Evolutionary conservation across 192 early-diverging fungal species (phyloP).

Genomic region (Gamsiella multidivaricata): DNA sequence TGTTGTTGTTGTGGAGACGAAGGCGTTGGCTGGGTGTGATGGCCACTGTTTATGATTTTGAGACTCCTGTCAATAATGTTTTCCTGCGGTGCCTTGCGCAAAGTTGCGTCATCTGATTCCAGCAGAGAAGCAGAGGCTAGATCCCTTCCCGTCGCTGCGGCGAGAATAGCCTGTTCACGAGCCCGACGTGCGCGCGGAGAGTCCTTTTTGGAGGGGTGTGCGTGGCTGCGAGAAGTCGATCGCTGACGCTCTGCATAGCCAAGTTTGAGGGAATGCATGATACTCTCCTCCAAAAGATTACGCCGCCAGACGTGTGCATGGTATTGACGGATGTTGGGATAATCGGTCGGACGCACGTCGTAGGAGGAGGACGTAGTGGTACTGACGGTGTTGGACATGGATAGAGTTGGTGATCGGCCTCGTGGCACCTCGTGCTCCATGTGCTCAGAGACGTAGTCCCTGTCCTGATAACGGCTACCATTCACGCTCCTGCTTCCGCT

Average conservation of each 20-base stretch:
- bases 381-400: constrained; percentile 35
- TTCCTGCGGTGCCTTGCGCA: constrained; percentile 14
- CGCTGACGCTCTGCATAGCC: constrained; percentile 40
- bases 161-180: constrained; percentile 34
- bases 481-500: not conserved
- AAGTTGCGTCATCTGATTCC: not conserved
- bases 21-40: not conserved
- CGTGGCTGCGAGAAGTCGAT: constrained; percentile 22
- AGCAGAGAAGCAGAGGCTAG: not conserved
- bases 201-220: constrained; percentile 11
- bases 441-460: constrained; percentile 22
- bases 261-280: constrained; percentile 45
- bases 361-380: constrained; percentile 24
- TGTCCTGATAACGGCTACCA: not conserved
- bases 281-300: constrained; percentile 45
- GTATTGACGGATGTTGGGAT: constrained; percentile 20
- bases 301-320: constrained; percentile 45
- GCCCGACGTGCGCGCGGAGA: constrained; percentile 22
- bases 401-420: constrained; percentile 38
- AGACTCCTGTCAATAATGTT: constrained; percentile 29
- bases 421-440: constrained; percentile 47
- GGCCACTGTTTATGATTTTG: not conserved
- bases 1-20: not conserved
- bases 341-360: constrained; percentile 23
- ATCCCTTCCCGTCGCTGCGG: constrained; percentile 23